Base-by-base conservation (phyloP, 2,329 filamentous ascomycete species). In the Orbilia ellipsospora region DNA sequence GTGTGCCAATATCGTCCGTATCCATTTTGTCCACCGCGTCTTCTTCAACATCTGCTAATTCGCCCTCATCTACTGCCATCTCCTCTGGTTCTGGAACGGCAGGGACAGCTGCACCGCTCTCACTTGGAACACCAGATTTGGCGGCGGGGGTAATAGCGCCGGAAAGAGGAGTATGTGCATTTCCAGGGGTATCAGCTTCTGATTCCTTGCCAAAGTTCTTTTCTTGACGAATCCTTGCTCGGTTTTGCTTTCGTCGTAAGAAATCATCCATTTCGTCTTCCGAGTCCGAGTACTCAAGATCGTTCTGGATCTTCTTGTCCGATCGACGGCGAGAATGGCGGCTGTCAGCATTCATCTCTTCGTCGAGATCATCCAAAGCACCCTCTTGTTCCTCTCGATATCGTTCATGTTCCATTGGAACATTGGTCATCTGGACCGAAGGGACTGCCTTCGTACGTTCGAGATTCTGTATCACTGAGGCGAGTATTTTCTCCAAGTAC, bases 401-500 rank as follows among this genome's bases (percentile, higher is more conserved):
- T 31, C 65, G n/a, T 62, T 89, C 88, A 81, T 88, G 86, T 4
- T 85, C 85, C 67, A 84, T 84, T 4, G 88, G 84, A 15, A 90
- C 88, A 77, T 89, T 88, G 2, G 86, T 87, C 85, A 88, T 87
- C 79, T 89, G 88, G 4, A 89, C 88, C 0, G 88, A 90, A 1
- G 89, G 89, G 13, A 86, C 87, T 77, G 87, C 86, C 48, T 86
- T 85, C 0, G 88, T 90, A 70, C 88, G 86, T 78, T 87, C 87
- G 36, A 91, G 85, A 79, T 91, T 91, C 73, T 90, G 88, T 59
- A 90, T 85, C 42, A 91, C 88, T 77, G 89, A 87, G 0, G 83
- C 83, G 77, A 88, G 88, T 80, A 91, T 91, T 81, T 90, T 90
- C 78, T 90, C 87, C 20, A 91, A 84, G 78, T 91, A 91, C 80